A percentile compares a stretch with the other conserved stretches of the same genome.
These are phyloP conservation scores for Skeletonema menzelii DNA, from an alignment of 108 stramenopile species.

Conservation along the genomic window DNA sequence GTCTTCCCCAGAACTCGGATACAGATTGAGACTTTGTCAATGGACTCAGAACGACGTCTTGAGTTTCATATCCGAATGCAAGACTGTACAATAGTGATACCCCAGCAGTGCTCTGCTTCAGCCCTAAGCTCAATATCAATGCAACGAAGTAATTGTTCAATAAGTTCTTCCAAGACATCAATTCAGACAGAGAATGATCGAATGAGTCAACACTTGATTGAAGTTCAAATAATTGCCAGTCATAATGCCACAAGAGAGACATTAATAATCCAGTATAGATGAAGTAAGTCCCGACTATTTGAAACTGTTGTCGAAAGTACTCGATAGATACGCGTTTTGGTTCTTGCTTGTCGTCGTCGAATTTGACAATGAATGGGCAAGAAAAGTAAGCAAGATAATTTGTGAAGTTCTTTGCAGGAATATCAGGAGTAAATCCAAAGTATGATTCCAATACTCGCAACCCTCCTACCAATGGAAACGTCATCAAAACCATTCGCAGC, in stretches of 20 bases:
- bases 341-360: slow-evolving; percentile 9
- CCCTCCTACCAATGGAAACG: neutral
- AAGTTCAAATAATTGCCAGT: slow-evolving; percentile 24
- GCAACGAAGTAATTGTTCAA: slow-evolving; percentile 26
- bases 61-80: slow-evolving; percentile 17
- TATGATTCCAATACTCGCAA: neutral
- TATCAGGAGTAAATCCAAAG: slow-evolving; percentile 17
- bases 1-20: slow-evolving; percentile 72
- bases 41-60: slow-evolving; percentile 19
- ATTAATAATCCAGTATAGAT: neutral
- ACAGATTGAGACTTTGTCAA: slow-evolving; percentile 52
- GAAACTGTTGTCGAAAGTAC: neutral
- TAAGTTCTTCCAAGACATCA: slow-evolving; percentile 13
- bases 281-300: neutral
- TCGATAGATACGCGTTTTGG: slow-evolving; percentile 2
- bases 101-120: slow-evolving; percentile 11
- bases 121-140: slow-evolving; percentile 24
- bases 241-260: slow-evolving; percentile 20
- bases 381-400: slow-evolving; percentile 28
- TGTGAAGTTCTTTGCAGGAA: slow-evolving; percentile 1
- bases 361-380: slow-evolving; percentile 21
- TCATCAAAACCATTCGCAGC: neutral
- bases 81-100: slow-evolving; percentile 7
- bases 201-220: neutral
- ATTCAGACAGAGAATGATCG: slow-evolving; percentile 5